Evolutionary conservation across 129 eudicot species (phyloP).

Genomic region (sunflower (Helianthus annuus)): HanXRQr2.0-SUNRISE NC_035445.2:159614405-159614904

Average conservation of each 20-base stretch:
- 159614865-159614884: too few relatives aligned
- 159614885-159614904: too few relatives aligned
- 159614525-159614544: not conserved
- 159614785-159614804: too few relatives aligned
- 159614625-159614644: not conserved
- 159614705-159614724: too few relatives aligned
- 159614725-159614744: too few relatives aligned
- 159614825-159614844: too few relatives aligned
- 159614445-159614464: not conserved
- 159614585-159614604: not conserved
- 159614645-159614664: not conserved
- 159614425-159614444: not conserved
- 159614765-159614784: too few relatives aligned
- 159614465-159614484: not conserved
- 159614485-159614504: not conserved
- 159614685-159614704: too few relatives aligned
- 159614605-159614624: not conserved
- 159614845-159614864: too few relatives aligned
- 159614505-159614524: not conserved
- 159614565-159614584: not conserved
- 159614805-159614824: too few relatives aligned
- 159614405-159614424: not conserved
- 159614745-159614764: too few relatives aligned
- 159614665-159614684: too few relatives aligned
- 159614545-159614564: constrained; percentile 3